Percentiles rank a stretch among this genome's conserved stretches.
Evolutionary conservation across 345 rosid species (phyloP).

Genomic region (Hibiscus tridactylites): DNA sequence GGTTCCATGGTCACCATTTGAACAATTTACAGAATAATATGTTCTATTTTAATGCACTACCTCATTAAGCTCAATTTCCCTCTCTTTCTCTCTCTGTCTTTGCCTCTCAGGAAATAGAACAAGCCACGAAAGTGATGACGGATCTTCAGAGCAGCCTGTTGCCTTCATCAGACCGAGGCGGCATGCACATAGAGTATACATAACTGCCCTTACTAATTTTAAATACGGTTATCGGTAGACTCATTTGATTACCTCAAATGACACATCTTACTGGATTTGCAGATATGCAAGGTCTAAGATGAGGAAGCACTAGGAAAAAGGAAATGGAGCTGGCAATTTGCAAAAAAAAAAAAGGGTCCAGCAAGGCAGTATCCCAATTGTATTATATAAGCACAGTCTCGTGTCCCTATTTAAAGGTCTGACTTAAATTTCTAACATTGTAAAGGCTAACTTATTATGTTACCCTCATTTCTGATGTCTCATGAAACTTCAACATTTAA

Average conservation of each 20-base stretch:
- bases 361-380: not conserved
- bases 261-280: not conserved
- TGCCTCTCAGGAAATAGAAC: constrained; percentile 45
- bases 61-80: not conserved
- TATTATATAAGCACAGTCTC: not conserved
- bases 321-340: not conserved
- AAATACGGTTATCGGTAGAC: not conserved
- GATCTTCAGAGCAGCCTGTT: constrained; percentile 58
- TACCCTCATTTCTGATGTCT: too few relatives aligned
- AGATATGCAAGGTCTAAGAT: constrained; percentile 81
- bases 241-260: not conserved
- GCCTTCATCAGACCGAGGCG: constrained; percentile 77
- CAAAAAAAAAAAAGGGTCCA: too few relatives aligned
- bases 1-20: not conserved
- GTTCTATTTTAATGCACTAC: not conserved
- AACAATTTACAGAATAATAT: not conserved
- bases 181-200: constrained; percentile 85
- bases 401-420: not conserved
- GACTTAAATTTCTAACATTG: too few relatives aligned
- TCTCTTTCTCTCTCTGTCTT: not conserved
- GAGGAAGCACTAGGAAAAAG: constrained; percentile 42
- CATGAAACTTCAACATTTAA: too few relatives aligned
- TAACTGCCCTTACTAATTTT: not conserved
- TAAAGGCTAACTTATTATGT: too few relatives aligned
- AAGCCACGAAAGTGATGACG: constrained; percentile 55